Percentiles rank a stretch among this genome's conserved stretches.
Conservation (phyloP, 192 early-diverging fungal species). For the Coemansia erecta region DNA sequence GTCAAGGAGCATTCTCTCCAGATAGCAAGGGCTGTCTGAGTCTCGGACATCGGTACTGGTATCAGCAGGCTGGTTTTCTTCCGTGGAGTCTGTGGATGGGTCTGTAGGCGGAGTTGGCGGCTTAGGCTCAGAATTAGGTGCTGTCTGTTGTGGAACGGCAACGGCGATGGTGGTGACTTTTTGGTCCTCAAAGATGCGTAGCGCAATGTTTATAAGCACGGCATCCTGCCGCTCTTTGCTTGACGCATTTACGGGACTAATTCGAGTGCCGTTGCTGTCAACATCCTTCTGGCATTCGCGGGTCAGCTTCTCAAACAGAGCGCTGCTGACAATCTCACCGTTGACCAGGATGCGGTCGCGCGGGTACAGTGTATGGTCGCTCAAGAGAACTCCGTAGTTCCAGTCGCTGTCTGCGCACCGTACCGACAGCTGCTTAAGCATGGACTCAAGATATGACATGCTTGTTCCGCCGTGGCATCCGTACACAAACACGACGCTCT, state of each 20-base stretch:
- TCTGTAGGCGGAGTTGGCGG: not conserved
- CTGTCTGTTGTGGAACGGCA: slow-evolving; percentile 6
- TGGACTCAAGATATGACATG: slow-evolving; percentile 40
- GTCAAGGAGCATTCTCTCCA: slow-evolving; percentile 33
- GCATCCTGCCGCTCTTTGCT: slow-evolving; percentile 11
- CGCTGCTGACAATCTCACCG: slow-evolving; percentile 20
- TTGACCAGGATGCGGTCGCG: slow-evolving; percentile 29
- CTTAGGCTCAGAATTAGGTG: not conserved
- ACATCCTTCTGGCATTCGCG: slow-evolving; percentile 12
- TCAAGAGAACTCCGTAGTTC: slow-evolving; percentile 33
- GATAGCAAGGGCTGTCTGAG: not conserved
- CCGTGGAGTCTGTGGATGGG: not conserved
- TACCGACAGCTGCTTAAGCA: slow-evolving; percentile 29
- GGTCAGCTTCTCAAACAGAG: slow-evolving; percentile 20
- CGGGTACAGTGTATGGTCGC: slow-evolving; percentile 21
- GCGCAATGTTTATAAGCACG: slow-evolving; percentile 29
- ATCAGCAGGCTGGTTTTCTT: not conserved
- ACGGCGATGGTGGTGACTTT: slow-evolving; percentile 19
- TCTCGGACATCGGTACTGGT: not conserved
- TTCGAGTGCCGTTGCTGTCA: slow-evolving; percentile 8
- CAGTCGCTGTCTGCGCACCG: slow-evolving; percentile 12
- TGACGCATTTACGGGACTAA: not conserved
- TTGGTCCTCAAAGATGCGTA: slow-evolving; percentile 27
- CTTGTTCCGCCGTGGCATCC: slow-evolving; percentile 18
- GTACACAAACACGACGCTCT: slow-evolving; percentile 29